These are phyloP conservation scores for Penstemon newberryi DNA, from an alignment of 257 asterid species.

Conservation along the genomic window DNA sequence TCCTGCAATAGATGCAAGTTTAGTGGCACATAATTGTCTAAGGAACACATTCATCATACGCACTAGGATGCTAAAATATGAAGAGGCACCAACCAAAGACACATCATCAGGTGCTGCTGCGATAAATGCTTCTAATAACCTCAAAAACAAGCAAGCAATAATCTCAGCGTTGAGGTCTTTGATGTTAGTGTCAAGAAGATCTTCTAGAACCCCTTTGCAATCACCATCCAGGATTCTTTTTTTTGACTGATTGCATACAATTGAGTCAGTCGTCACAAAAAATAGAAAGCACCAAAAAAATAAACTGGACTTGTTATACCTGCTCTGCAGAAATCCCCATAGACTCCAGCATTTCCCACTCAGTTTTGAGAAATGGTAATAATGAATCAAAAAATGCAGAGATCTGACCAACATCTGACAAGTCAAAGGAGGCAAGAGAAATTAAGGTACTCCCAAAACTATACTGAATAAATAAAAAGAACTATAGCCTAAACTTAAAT, in stretches of 20 bases:
- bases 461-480: neutral
- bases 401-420: slow-evolving; percentile 49
- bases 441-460: slow-evolving; percentile 3
- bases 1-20: slow-evolving; percentile 48
- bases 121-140: slow-evolving; percentile 59
- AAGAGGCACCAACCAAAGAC: slow-evolving; percentile 49
- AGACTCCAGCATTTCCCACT: slow-evolving; percentile 67
- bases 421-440: slow-evolving; percentile 10
- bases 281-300: slow-evolving; percentile 15
- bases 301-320: slow-evolving; percentile 41
- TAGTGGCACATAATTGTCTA: slow-evolving; percentile 18
- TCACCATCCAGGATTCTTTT: slow-evolving; percentile 46
- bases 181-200: slow-evolving; percentile 39
- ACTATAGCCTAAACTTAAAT: slow-evolving; percentile 1
- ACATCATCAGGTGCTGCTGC: slow-evolving; percentile 45
- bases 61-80: slow-evolving; percentile 4
- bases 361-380: slow-evolving; percentile 60
- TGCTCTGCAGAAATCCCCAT: slow-evolving; percentile 40
- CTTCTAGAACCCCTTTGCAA: slow-evolving; percentile 53
- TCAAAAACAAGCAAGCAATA: slow-evolving; percentile 60
- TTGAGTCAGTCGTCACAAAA: slow-evolving; percentile 22
- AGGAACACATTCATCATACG: neutral
- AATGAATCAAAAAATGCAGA: slow-evolving; percentile 45
- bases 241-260: slow-evolving; percentile 46
- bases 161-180: slow-evolving; percentile 59